Conservation (phyloP, 805 yeast genomes). For the Saccharomycopsis sp. region DNA sequence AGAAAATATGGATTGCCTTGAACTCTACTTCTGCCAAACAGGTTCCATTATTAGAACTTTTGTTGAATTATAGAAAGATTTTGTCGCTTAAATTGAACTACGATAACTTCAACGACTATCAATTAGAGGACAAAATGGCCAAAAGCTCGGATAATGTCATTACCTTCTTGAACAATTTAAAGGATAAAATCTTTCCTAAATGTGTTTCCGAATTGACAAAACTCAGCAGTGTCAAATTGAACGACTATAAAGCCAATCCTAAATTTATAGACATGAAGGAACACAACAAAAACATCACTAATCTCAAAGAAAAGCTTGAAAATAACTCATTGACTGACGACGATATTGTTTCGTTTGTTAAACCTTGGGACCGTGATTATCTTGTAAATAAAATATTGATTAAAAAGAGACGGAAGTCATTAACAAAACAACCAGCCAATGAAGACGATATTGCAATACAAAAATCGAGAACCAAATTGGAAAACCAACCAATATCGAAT, state of each 20-base stretch:
- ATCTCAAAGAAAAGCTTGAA: constrained; percentile 6
- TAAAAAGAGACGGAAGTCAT: constrained; percentile 20
- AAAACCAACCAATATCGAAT: constrained; percentile 46
- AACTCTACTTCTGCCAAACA: constrained; percentile 64
- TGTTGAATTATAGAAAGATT: constrained; percentile 60
- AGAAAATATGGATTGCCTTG: constrained; percentile 65
- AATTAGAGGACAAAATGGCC: constrained; percentile 86
- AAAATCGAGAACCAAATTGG: constrained; percentile 25
- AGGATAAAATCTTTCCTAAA: constrained; percentile 42
- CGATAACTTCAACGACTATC: constrained; percentile 68
- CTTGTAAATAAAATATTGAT: constrained; percentile 30
- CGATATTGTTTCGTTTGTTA: constrained; percentile 41
- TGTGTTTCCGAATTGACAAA: constrained; percentile 53
- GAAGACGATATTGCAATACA: constrained; percentile 23
- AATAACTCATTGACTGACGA: constrained; percentile 28
- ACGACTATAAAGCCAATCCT: constrained; percentile 23
- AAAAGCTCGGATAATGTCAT: constrained; percentile 68
- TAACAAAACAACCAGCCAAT: constrained; percentile 23
- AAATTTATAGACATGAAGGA: constrained; percentile 6
- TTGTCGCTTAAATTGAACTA: constrained; percentile 71
- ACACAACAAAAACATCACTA: background rate
- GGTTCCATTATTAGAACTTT: constrained; percentile 46
- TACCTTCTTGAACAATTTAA: constrained; percentile 57
- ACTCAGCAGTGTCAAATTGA: constrained; percentile 37
- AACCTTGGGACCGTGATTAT: constrained; percentile 93